Conservation (phyloP, 495 filamentous ascomycete species). For the Apiosordaria backusii region DNA sequence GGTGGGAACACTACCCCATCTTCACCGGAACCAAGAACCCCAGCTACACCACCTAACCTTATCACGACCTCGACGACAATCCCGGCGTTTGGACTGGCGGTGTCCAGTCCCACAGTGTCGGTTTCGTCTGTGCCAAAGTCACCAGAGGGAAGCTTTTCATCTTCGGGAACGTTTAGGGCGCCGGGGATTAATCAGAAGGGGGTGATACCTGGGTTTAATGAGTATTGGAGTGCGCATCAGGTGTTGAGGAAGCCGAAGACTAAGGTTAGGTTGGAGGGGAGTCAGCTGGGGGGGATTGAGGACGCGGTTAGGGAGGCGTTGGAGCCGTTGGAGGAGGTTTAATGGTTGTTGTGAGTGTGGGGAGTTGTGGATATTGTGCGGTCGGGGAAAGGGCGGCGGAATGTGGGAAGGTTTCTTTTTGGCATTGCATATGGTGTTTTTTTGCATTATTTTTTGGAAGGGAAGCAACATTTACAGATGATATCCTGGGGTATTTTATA, state of each 20-base stretch:
- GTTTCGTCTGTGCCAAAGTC: conserved; percentile 6
- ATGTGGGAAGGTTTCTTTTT: too few species aligned
- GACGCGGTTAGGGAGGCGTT: conserved; percentile 45
- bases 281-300: conserved; percentile 34
- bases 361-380: too few species aligned
- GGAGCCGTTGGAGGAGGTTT: conserved; percentile 21
- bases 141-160: conserved; percentile 22
- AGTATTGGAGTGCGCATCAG: conserved; percentile 39
- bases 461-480: too few species aligned
- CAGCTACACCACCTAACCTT: conserved; percentile 14
- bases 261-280: conserved; percentile 36
- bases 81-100: conserved; percentile 10
- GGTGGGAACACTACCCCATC: conserved; percentile 21
- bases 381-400: too few species aligned
- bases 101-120: conserved; percentile 1
- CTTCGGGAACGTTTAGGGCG: conserved; percentile 29
- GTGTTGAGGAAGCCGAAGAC: conserved; percentile 36
- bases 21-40: conserved; percentile 16
- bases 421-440: too few species aligned
- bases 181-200: conserved; percentile 56
- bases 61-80: neutral
- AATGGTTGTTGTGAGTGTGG: too few species aligned
- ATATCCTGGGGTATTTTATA: too few species aligned
- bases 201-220: conserved; percentile 48
- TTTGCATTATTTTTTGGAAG: too few species aligned